Evolutionary conservation across 1,284 basidiomycete species (phyloP), one percentile per base, ranked within the genome.

Genomic region (Pterulicium gracile): DNA sequence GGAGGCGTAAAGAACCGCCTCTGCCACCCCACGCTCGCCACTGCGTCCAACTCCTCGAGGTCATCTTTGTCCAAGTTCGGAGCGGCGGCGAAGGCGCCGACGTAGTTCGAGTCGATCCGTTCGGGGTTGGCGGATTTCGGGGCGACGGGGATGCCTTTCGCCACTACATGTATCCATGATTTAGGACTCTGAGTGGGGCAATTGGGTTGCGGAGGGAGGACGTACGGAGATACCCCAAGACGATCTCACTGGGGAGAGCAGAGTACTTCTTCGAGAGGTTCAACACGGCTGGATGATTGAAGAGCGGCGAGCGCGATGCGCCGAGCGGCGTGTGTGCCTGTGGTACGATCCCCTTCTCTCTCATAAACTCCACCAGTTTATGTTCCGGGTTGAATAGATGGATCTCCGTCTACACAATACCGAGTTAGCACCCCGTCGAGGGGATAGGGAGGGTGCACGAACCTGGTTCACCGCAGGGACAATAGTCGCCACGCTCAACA

Each of bases 101-200:
- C 65, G 47, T 83, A 61, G 66, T 94, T 93, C 10, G 77, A 65
- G 32, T 70, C 66, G 61, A 93, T 88, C 46, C 91, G 80, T 32
- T 70, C 59, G 24, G 79, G 76, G 0, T 78, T 92, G 44, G 89
- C 85, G 19, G 78, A 88, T 66, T 88, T 89, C 10, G 86, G 78
- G 23, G 91, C 70, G 21, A 79, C 75, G 21, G 86, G 70, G 47
- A 79, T 68, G 43, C 73, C 74, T 60, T 81, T 84, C 7, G 72
- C 66, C 47, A 84, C 81, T 82, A 46, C 42, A 44, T 15, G n/a
- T 42, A 47, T 1, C 43, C 36, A 42, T 43, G 27, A 52, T 46
- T 42, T 18, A 17, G 42, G 24, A 45, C 20, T 19, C 4, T 21
- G 21, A 19, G 21, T 62, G 23, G 40, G 58, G 50, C 21, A 62